Evolutionary conservation across 768 basidiomycete genomes (phyloP).

Genomic region (Phlegmacium glaucopus): DNA sequence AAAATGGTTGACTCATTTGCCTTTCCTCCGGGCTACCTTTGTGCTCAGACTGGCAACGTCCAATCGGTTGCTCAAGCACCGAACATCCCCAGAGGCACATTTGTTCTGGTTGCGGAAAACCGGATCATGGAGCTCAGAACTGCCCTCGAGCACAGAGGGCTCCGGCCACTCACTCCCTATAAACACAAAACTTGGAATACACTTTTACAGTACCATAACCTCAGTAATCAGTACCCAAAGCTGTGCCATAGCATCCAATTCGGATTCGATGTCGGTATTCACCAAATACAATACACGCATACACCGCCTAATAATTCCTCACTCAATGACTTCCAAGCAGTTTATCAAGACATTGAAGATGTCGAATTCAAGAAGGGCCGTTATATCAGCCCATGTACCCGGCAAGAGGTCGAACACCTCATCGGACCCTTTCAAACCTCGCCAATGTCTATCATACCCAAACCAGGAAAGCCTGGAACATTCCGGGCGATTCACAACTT

Average conservation of each 20-base stretch:
- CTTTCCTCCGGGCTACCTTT: too few relatives aligned
- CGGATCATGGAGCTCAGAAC: slow-evolving; percentile 34
- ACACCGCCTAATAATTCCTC: slow-evolving; percentile 30
- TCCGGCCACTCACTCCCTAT: slow-evolving; percentile 28
- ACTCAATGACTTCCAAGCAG: neutral
- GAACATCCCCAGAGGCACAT: slow-evolving; percentile 11
- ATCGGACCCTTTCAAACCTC: slow-evolving; percentile 39
- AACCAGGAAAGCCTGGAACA: slow-evolving; percentile 25
- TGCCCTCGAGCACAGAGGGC: slow-evolving; percentile 33
- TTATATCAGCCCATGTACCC: slow-evolving; percentile 31
- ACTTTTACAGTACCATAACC: slow-evolving; percentile 12
- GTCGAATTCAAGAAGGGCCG: slow-evolving; percentile 20
- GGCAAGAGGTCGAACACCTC: slow-evolving; percentile 17
- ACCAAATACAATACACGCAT: slow-evolving; percentile 19
- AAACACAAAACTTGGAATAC: slow-evolving; percentile 26
- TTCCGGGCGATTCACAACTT: slow-evolving; percentile 36
- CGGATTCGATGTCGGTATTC: slow-evolving; percentile 36
- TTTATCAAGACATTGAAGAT: slow-evolving; percentile 16
- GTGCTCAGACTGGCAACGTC: too few relatives aligned
- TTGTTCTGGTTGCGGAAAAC: slow-evolving; percentile 29
- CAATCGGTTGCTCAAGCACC: neutral
- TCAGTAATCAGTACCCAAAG: slow-evolving; percentile 21
- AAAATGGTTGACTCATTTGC: too few relatives aligned
- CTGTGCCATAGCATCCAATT: slow-evolving; percentile 18
- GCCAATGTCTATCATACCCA: too few relatives aligned